Percentiles rank a stretch among this genome's conserved stretches.
phyloP scores from a whole-genome alignment of 202 grass and related monocot genomes.

The Dendrocalamus latiflorus region DNA sequence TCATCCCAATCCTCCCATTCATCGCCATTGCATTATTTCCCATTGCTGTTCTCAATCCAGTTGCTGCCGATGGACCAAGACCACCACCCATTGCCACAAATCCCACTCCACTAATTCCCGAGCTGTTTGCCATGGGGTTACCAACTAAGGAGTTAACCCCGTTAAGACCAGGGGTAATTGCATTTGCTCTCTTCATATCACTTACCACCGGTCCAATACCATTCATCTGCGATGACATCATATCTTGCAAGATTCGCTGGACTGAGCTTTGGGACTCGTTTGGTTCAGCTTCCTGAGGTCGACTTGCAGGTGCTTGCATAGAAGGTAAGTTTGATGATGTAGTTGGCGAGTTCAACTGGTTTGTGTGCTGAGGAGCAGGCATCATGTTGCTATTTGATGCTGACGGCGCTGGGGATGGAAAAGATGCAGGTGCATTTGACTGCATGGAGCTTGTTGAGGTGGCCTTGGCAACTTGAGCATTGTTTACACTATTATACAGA shows the following conservation, averaged over 20 bases:
- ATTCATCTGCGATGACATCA: conserved; percentile 73
- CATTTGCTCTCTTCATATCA: conserved; percentile 52
- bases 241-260: conserved; percentile 72
- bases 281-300: conserved; percentile 47
- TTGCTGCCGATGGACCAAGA: conserved; percentile 21
- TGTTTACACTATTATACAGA: conserved; percentile 33
- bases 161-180: conserved; percentile 33
- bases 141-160: conserved; percentile 48
- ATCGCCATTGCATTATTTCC: conserved; percentile 50
- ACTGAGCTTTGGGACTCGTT: conserved; percentile 73
- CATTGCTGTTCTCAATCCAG: conserved; percentile 37
- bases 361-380: conserved; percentile 40
- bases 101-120: conserved; percentile 39
- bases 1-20: conserved; percentile 63
- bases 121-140: conserved; percentile 39
- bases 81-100: conserved; percentile 31
- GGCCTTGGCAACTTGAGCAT: conserved; percentile 37
- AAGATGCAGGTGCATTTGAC: conserved; percentile 39
- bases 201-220: conserved; percentile 29
- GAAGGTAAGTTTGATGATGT: conserved; percentile 42
- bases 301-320: conserved; percentile 49
- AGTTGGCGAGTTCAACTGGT: conserved; percentile 39
- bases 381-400: conserved; percentile 35
- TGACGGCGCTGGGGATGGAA: conserved; percentile 26
- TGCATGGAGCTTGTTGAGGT: conserved; percentile 50